Percentiles rank a stretch among this genome's conserved stretches.
phyloP scores from a whole-genome alignment of 2,329 filamentous ascomycete genomes.

The Hypoxylon sp. region DNA sequence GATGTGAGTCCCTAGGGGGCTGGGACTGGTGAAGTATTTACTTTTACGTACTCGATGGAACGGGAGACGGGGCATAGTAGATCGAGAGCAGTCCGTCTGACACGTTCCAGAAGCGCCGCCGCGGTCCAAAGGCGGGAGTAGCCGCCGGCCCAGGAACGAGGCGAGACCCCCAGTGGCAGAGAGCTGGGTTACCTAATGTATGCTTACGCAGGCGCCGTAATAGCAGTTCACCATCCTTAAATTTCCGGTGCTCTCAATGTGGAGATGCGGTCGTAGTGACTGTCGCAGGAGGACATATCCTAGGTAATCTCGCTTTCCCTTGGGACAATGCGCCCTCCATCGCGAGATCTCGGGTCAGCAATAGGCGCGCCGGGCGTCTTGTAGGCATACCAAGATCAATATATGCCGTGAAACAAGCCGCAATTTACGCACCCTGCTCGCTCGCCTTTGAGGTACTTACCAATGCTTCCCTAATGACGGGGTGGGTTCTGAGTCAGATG shows the following conservation, averaged over 20 bases:
- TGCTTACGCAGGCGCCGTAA: conserved; percentile 16
- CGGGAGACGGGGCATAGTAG: conserved; percentile 15
- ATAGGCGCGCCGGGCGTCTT: conserved; percentile 18
- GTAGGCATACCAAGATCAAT: conserved; percentile 9
- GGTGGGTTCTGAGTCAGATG: conserved; percentile 19
- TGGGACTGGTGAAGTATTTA: conserved; percentile 1
- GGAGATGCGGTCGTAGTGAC: neutral
- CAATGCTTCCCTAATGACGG: conserved; percentile 11
- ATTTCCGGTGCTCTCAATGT: conserved; percentile 16
- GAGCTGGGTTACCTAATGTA: neutral
- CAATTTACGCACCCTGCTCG: neutral
- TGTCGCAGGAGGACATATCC: neutral
- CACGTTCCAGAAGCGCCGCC: conserved; percentile 8
- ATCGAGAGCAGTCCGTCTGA: conserved; percentile 6
- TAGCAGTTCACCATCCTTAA: conserved; percentile 3
- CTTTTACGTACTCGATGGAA: conserved; percentile 43
- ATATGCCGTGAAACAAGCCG: conserved; percentile 38
- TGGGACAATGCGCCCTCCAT: conserved; percentile 7
- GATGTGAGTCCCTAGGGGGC: neutral
- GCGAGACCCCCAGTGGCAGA: neutral
- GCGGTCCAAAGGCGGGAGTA: conserved; percentile 25
- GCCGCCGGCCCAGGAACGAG: conserved; percentile 25
- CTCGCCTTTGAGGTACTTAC: conserved; percentile 22
- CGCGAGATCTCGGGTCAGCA: conserved; percentile 20
- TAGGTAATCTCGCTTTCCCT: neutral